Evolutionary conservation across 768 basidiomycete species (phyloP).

Genomic region (Mrakia frigida): DNA sequence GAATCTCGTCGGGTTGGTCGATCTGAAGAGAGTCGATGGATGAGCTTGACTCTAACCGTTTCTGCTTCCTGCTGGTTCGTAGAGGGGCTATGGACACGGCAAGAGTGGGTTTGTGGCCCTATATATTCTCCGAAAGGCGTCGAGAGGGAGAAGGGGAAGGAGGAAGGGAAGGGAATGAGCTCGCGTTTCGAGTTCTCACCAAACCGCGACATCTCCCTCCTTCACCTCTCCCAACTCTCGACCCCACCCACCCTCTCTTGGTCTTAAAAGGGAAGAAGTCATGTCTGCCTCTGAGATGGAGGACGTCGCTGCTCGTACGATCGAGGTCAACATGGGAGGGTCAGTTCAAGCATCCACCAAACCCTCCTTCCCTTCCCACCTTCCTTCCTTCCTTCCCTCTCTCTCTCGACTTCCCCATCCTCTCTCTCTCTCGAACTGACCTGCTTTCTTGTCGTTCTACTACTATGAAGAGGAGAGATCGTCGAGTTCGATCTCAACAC

Average conservation of each 20-base stretch:
- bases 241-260: not conserved
- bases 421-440: not conserved
- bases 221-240: not conserved
- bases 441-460: not conserved
- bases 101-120: not conserved
- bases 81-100: not conserved
- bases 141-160: not conserved
- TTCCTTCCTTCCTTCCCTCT: not conserved
- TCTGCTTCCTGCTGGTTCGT: too few species aligned
- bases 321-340: slow-evolving; percentile 24
- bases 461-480: slow-evolving; percentile 52
- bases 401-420: not conserved
- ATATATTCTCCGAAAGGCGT: not conserved
- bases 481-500: slow-evolving; percentile 84
- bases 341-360: slow-evolving; percentile 3
- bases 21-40: slow-evolving; percentile 12
- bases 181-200: not conserved
- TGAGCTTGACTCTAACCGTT: not conserved
- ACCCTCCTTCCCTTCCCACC: not conserved
- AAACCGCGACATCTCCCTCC: slow-evolving; percentile 10
- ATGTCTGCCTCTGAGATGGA: not conserved
- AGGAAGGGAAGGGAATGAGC: not conserved
- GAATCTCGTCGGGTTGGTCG: slow-evolving; percentile 21
- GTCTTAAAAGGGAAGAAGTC: not conserved
- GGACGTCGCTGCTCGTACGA: slow-evolving; percentile 6